phyloP scores from a whole-genome alignment of 2,329 filamentous ascomycete genomes.

The Teratosphaeria gauchensis region DNA sequence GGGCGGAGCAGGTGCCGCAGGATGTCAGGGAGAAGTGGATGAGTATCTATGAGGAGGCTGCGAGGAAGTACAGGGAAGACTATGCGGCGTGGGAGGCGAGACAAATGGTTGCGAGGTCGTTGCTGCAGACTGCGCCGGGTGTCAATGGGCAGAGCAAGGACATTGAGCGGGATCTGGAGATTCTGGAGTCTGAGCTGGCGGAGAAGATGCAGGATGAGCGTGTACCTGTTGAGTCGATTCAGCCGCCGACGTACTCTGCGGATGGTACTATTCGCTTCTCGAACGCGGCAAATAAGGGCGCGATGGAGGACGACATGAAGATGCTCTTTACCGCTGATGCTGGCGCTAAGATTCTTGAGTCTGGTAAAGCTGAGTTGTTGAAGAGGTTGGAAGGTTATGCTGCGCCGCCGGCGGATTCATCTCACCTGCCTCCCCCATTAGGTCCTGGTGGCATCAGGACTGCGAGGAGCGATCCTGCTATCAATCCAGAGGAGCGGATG shows the following conservation, averaged over 20 bases:
- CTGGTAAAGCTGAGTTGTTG: constrained; percentile 42
- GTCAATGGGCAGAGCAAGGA: neutral
- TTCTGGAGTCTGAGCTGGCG: neutral
- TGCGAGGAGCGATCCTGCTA: neutral
- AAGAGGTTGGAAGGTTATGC: constrained; percentile 40
- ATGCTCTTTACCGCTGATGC: constrained; percentile 41
- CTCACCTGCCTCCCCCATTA: neutral
- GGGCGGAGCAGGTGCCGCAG: constrained; percentile 14
- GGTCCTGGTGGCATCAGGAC: neutral
- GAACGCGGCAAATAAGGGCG: constrained; percentile 3
- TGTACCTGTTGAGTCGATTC: neutral
- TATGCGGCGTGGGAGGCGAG: constrained; percentile 22
- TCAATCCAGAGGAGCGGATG: constrained; percentile 9
- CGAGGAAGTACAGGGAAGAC: constrained; percentile 20
- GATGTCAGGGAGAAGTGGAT: constrained; percentile 19
- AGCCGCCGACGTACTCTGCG: neutral
- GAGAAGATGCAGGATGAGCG: neutral
- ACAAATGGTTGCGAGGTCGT: constrained; percentile 12
- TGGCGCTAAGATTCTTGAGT: constrained; percentile 39
- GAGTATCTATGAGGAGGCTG: constrained; percentile 17
- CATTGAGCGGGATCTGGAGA: neutral
- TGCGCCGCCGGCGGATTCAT: constrained; percentile 7
- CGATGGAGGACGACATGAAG: constrained; percentile 34
- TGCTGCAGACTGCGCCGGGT: neutral
- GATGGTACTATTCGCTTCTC: neutral